phyloP scores from a whole-genome alignment of 768 basidiomycete species.

The Scleroderma bovista region DNA sequence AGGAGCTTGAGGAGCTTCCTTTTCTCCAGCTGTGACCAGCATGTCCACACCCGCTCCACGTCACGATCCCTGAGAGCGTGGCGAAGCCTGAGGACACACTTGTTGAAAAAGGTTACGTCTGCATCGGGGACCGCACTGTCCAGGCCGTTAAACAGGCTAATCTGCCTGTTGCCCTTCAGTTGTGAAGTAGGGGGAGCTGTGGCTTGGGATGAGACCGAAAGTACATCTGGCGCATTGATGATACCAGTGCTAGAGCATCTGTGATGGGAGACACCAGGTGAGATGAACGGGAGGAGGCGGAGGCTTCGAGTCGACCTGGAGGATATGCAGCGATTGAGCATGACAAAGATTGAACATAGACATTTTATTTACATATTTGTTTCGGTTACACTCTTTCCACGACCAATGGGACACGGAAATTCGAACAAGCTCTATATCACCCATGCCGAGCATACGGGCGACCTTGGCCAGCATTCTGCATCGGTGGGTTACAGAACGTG shows the following conservation, averaged over 20 bases:
- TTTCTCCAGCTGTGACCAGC: slow-evolving; percentile 42
- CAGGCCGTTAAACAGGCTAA: slow-evolving; percentile 1
- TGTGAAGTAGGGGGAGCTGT: too few relatives aligned
- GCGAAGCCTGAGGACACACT: slow-evolving; percentile 33
- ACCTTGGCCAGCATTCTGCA: slow-evolving; percentile 75
- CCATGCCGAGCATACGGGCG: slow-evolving; percentile 80
- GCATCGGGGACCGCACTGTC: slow-evolving; percentile 18
- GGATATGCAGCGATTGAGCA: slow-evolving; percentile 16
- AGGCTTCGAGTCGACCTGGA: slow-evolving; percentile 15
- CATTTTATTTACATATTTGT: too few relatives aligned
- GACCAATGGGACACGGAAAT: slow-evolving; percentile 77
- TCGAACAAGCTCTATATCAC: slow-evolving; percentile 85
- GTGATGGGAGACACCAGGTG: slow-evolving; percentile 28
- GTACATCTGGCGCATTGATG: not conserved
- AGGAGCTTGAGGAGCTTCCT: slow-evolving; percentile 42
- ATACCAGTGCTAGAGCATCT: slow-evolving; percentile 15
- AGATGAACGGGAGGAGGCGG: slow-evolving; percentile 40
- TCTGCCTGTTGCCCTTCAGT: too few relatives aligned
- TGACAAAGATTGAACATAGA: slow-evolving; percentile 3
- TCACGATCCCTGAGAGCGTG: slow-evolving; percentile 34
- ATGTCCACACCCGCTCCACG: slow-evolving; percentile 18
- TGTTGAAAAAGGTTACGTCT: slow-evolving; percentile 32
- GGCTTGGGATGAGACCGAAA: too few relatives aligned
- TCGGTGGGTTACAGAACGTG: slow-evolving; percentile 70
- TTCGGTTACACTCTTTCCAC: too few relatives aligned